Evolutionary conservation across 2,329 filamentous ascomycete species (phyloP), one percentile per base, ranked within the genome.

Genomic region (Phoma sp.): DNA sequence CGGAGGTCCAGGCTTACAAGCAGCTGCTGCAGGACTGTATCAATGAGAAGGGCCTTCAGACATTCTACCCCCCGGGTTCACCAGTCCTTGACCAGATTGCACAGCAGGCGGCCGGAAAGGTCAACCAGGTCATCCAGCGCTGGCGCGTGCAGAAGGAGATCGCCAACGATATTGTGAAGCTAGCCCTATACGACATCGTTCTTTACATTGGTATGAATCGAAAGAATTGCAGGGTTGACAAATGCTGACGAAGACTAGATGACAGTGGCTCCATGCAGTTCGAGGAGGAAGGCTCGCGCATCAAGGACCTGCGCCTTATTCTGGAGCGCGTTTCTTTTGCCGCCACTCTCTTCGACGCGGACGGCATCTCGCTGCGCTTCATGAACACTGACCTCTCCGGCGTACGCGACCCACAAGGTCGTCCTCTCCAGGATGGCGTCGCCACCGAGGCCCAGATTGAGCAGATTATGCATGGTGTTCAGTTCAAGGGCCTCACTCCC

Each of bases 211-310:
- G 74, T 76, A 65, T 27, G 69, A 67, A 19, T 1, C 2, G 7
- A 4, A 12, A 13, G n/a, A 19, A 10, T 31, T 15, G 32, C 38
- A 9, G 37, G 5, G 12, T 17, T 9, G 15, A 24, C 17, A 8
- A 13, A 7, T 12, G 44, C 61, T 70, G 39, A 71, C 43, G n/a
- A 13, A 29, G 6, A 13, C 3, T 44, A 78, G 86, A 89, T 62
- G 87, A 90, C 76, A 87, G 84, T 68, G 87, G 87, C 38, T 89
- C 86, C 19, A 89, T 90, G 81, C 80, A 84, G 51, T 88, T 89
- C 61, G 86, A 88, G 65, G 86, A 89, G 69, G 81, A 84, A 53
- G 87, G 86, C 38, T 81, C 85, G 64, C 84, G 87, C 57, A 88
- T 89, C 75, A 83, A 86, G 60, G 86, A 89, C 62, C 76, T 90